phyloP scores from a whole-genome alignment of 306 rosid species.

The Echinosophora koreensis region DNA sequence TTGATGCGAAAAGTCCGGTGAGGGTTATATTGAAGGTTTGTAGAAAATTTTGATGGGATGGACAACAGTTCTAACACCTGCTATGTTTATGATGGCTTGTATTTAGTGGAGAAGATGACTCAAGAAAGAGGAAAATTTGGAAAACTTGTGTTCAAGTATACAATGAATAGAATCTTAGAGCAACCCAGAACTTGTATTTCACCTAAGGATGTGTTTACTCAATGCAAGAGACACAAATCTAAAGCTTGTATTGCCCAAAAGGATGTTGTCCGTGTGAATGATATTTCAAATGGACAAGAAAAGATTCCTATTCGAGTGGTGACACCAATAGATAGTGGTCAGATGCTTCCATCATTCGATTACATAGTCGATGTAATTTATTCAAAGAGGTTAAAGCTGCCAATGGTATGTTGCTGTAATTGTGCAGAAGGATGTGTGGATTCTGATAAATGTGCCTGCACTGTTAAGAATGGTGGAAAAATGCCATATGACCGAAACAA shows the following conservation, averaged over 20 bases:
- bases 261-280: conserved; percentile 25
- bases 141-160: conserved; percentile 53
- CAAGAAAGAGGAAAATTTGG: conserved; percentile 48
- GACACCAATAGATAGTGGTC: conserved; percentile 10
- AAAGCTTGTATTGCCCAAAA: not conserved
- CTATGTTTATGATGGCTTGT: conserved; percentile 54
- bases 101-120: conserved; percentile 34
- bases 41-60: not conserved
- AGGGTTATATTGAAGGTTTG: conserved; percentile 49
- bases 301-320: conserved; percentile 44
- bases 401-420: conserved; percentile 16
- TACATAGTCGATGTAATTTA: conserved; percentile 33
- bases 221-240: not conserved
- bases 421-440: conserved; percentile 42
- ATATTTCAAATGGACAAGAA: conserved; percentile 54
- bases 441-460: conserved; percentile 42
- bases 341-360: conserved; percentile 20
- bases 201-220: not conserved
- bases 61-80: not conserved
- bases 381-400: not conserved
- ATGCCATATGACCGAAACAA: conserved; percentile 26
- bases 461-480: conserved; percentile 45
- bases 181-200: conserved; percentile 18
- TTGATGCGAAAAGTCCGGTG: conserved; percentile 44
- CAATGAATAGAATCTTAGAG: conserved; percentile 20